Evolutionary conservation across 805 yeast species (phyloP).

Genomic region (Brettanomyces nanus): DNA sequence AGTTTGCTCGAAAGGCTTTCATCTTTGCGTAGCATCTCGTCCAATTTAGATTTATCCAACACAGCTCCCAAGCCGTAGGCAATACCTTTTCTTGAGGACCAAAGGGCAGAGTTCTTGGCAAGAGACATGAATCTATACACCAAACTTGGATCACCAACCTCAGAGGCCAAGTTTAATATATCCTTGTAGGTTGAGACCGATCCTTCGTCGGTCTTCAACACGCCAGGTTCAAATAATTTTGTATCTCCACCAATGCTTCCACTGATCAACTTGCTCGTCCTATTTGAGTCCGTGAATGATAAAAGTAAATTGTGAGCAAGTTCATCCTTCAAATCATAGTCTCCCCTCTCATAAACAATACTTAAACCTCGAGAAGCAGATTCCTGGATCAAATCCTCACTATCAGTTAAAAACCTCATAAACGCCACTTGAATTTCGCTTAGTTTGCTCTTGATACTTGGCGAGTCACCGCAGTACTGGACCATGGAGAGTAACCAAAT

Average conservation of each 20-base stretch:
- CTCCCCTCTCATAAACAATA: constrained; percentile 73
- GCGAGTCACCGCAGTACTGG: constrained; percentile 57
- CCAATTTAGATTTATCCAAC: constrained; percentile 68
- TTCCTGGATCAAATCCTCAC: constrained; percentile 86
- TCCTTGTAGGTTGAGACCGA: constrained; percentile 89
- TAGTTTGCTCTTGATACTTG: constrained; percentile 32
- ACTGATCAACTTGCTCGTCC: constrained; percentile 36
- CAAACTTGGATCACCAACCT: constrained; percentile 90
- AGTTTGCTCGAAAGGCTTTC: constrained; percentile 47
- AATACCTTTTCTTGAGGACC: constrained; percentile 91
- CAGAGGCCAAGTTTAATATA: constrained; percentile 79
- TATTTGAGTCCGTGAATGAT: constrained; percentile 68
- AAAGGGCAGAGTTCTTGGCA: constrained; percentile 77
- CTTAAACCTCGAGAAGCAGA: constrained; percentile 86
- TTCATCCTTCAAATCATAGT: constrained; percentile 54
- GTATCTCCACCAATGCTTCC: constrained; percentile 77
- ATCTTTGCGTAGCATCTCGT: constrained; percentile 49
- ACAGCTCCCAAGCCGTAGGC: constrained; percentile 90
- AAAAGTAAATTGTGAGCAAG: constrained; percentile 64
- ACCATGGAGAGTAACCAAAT: constrained; percentile 78
- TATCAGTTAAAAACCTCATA: constrained; percentile 68
- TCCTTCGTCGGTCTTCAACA: constrained; percentile 71
- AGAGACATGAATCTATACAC: constrained; percentile 92
- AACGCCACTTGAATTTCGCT: constrained; percentile 66
- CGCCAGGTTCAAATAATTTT: constrained; percentile 76